Conservation (phyloP, 2,329 filamentous ascomycete genomes). For the Fusarium multiceps region DNA sequence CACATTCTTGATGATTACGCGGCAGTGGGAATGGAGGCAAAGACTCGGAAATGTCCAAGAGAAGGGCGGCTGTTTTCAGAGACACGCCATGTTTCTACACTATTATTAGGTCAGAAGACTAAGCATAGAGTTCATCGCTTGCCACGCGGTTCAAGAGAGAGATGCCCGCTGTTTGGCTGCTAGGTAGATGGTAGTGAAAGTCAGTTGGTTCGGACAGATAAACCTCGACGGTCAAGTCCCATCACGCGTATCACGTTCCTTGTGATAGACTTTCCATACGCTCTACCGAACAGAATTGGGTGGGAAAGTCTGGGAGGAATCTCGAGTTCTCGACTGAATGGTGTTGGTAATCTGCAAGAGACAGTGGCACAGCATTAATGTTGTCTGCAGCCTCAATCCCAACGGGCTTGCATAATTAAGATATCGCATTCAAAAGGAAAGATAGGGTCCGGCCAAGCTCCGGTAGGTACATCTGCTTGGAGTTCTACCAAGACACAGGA, state of each 20-base stretch:
- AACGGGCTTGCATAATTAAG: slow-evolving; percentile 13
- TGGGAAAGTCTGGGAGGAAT: not conserved
- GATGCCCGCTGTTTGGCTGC: not conserved
- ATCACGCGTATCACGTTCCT: not conserved
- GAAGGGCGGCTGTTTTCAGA: slow-evolving; percentile 12
- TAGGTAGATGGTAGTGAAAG: not conserved
- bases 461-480: not conserved
- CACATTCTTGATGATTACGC: slow-evolving; percentile 13
- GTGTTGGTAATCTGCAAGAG: not conserved
- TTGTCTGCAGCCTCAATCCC: slow-evolving; percentile 6
- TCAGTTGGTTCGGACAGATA: not conserved
- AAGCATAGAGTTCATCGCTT: not conserved
- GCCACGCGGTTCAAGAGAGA: not conserved
- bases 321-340: not conserved
- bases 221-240: not conserved
- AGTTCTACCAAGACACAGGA: slow-evolving; percentile 8
- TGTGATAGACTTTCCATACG: not conserved
- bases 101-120: not conserved
- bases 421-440: slow-evolving; percentile 1
- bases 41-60: slow-evolving; percentile 6
- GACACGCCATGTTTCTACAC: slow-evolving; percentile 4
- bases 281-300: not conserved
- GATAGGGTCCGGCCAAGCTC: slow-evolving; percentile 16
- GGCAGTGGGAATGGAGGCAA: slow-evolving; percentile 29
- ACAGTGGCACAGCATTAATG: slow-evolving; percentile 2